Conservation (phyloP, 495 filamentous ascomycete species). For the Penicillium goetzii region DNA sequence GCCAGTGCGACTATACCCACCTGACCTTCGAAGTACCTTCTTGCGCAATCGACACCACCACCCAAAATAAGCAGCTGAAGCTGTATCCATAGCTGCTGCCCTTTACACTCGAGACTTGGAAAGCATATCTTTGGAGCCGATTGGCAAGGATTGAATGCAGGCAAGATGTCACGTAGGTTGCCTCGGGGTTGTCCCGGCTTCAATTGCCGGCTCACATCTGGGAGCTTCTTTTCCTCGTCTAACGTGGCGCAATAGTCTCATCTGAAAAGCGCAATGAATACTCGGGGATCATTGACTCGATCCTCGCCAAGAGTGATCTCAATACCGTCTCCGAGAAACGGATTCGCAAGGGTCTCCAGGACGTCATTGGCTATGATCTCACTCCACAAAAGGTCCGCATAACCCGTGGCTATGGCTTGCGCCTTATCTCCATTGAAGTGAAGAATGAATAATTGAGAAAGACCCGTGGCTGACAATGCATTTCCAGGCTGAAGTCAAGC, state of each 20-base stretch:
- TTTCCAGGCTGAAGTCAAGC: slow-evolving; percentile 73
- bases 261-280: slow-evolving; percentile 68
- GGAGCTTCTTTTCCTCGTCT: slow-evolving; percentile 15
- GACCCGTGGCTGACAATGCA: slow-evolving; percentile 1
- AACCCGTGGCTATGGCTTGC: neutral
- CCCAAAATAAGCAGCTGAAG: slow-evolving; percentile 6
- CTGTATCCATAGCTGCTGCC: slow-evolving; percentile 5
- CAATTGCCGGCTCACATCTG: slow-evolving; percentile 21
- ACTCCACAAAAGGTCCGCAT: slow-evolving; percentile 77
- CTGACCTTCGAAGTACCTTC: slow-evolving; percentile 28
- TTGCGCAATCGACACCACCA: slow-evolving; percentile 17
- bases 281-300: slow-evolving; percentile 86
- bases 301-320: slow-evolving; percentile 80
- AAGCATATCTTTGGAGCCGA: neutral
- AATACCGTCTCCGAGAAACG: slow-evolving; percentile 90
- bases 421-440: neutral
- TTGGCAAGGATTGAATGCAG: slow-evolving; percentile 12
- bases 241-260: slow-evolving; percentile 57
- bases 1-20: slow-evolving; percentile 46
- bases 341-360: slow-evolving; percentile 84
- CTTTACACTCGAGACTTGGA: neutral
- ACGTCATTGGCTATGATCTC: slow-evolving; percentile 77
- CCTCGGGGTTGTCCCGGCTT: slow-evolving; percentile 27
- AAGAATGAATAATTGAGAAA: neutral
- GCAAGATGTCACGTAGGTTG: slow-evolving; percentile 50